Percentiles rank a stretch among this genome's conserved stretches.
phyloP scores from a whole-genome alignment of 306 rosid genomes.

The Rosa chinensis region DNA sequence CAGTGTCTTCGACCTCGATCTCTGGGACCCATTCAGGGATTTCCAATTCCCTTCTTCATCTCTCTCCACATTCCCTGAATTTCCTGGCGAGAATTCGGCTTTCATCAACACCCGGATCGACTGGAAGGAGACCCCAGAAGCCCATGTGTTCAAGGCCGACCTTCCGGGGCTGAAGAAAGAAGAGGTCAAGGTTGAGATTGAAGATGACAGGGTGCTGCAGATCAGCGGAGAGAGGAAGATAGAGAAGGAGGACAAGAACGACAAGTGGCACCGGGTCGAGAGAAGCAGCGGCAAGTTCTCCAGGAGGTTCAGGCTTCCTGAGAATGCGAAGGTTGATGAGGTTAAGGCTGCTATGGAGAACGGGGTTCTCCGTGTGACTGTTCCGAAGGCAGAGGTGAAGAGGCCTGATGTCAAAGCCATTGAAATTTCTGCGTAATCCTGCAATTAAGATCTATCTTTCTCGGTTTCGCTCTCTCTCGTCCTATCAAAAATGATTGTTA shows the following conservation, averaged over 20 bases:
- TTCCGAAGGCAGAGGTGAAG: neutral
- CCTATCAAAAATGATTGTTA: neutral
- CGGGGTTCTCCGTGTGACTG: neutral
- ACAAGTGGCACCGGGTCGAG: slow-evolving; percentile 6
- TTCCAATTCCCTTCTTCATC: neutral
- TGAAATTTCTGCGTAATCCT: neutral
- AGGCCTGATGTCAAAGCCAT: slow-evolving; percentile 1
- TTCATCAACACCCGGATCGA: slow-evolving; percentile 3
- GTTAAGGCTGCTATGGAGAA: slow-evolving; percentile 8
- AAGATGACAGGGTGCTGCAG: neutral
- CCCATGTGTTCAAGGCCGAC: slow-evolving; percentile 11
- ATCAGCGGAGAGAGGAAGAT: neutral
- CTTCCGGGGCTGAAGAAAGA: neutral
- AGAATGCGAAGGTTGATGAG: neutral
- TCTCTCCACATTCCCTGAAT: neutral
- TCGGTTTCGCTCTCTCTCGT: neutral
- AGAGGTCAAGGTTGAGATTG: neutral
- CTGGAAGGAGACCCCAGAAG: slow-evolving; percentile 22
- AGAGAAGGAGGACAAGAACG: neutral
- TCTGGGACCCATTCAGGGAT: slow-evolving; percentile 13
- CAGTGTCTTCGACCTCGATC: neutral
- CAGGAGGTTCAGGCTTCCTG: neutral
- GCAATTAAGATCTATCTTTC: neutral
- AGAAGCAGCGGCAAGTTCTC: slow-evolving; percentile 3
- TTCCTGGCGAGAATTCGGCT: slow-evolving; percentile 6